Percentiles rank a stretch among this genome's conserved stretches.
Evolutionary conservation across 139 green algal genomes (phyloP).

Genomic region (Diplosphaera chodatii): DNA sequence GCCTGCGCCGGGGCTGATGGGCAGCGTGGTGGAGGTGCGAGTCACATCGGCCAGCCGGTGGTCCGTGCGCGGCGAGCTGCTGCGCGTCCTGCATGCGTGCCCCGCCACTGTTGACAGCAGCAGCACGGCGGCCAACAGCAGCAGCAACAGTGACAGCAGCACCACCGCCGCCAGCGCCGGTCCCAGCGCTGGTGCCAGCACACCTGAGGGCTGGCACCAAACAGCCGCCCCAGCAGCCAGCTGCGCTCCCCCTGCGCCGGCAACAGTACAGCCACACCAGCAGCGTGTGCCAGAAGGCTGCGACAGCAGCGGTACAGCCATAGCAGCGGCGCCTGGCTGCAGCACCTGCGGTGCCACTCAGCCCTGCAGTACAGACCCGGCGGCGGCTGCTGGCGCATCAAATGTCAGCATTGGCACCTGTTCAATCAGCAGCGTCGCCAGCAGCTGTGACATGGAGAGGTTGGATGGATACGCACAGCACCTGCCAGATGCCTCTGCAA

Average conservation of each 20-base stretch:
- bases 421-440: background rate
- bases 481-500: background rate
- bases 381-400: no score
- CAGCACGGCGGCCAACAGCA: no score
- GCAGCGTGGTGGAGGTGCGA: slow-evolving; percentile 51
- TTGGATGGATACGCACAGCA: no score
- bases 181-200: background rate
- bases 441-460: background rate
- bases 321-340: background rate
- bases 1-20: slow-evolving; percentile 59
- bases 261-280: background rate
- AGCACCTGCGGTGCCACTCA: background rate
- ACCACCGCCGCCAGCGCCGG: background rate
- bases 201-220: background rate
- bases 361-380: background rate
- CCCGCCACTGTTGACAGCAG: no score
- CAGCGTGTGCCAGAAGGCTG: no score
- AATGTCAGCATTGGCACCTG: no score
- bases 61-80: slow-evolving; percentile 55
- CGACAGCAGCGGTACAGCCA: background rate
- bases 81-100: slow-evolving; percentile 34
- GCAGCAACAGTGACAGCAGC: background rate
- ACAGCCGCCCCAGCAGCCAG: background rate
- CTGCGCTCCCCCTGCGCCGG: background rate
- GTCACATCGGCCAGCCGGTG: slow-evolving; percentile 55